These are phyloP conservation scores for Erucastrum elatum DNA, from an alignment of 345 rosid genomes.

Conservation along the genomic window DNA sequence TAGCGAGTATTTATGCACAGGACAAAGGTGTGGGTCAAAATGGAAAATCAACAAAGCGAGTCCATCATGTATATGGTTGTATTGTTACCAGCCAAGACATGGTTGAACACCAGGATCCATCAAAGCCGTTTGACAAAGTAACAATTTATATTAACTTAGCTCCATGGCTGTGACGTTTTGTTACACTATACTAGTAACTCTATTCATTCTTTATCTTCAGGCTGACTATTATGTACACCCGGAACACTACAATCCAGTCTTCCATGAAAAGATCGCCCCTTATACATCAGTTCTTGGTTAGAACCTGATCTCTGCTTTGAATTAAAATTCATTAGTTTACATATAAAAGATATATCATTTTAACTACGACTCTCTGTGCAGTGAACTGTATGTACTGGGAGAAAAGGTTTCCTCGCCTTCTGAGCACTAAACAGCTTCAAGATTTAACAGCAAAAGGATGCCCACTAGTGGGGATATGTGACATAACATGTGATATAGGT, in stretches of 20 bases:
- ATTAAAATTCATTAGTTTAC: background rate
- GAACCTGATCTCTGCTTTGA: constrained; percentile 24
- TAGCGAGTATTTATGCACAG: constrained; percentile 39
- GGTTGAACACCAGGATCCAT: constrained; percentile 73
- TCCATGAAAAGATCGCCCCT: constrained; percentile 77
- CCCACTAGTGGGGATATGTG: constrained; percentile 86
- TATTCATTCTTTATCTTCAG: constrained; percentile 44
- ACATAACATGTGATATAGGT: constrained; percentile 85
- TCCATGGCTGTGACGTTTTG: background rate
- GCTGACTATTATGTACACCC: constrained; percentile 92
- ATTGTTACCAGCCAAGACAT: constrained; percentile 75
- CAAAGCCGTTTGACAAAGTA: constrained; percentile 77
- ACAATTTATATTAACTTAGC: background rate
- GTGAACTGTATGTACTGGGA: constrained; percentile 99
- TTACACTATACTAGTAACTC: background rate
- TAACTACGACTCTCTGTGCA: constrained; percentile 37
- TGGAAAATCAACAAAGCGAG: constrained; percentile 57
- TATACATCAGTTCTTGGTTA: constrained; percentile 85
- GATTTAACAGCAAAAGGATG: constrained; percentile 59
- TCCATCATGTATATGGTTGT: constrained; percentile 82
- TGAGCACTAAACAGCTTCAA: constrained; percentile 69
- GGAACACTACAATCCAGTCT: constrained; percentile 74
- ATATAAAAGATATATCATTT: background rate
- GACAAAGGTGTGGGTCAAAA: constrained; percentile 41
- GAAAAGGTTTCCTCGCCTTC: constrained; percentile 73